A percentile compares a stretch with the other conserved stretches of the same genome.
phyloP scores from a whole-genome alignment of 257 asterid genomes.

The Solanum boliviense region DNA sequence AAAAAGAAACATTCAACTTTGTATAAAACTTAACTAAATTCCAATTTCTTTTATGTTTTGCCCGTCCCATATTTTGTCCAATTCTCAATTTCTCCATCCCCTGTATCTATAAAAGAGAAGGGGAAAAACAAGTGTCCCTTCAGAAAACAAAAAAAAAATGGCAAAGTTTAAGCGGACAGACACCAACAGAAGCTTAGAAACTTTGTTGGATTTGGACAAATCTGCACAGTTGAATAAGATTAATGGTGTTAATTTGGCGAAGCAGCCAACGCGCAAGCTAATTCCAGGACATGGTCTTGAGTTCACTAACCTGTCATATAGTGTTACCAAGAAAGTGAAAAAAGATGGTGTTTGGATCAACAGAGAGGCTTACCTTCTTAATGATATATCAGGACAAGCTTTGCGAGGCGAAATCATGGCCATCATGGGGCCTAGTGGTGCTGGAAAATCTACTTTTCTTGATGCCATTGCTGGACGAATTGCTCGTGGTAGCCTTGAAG shows the following conservation, averaged over 20 bases:
- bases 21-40: constrained; percentile 1
- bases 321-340: constrained; percentile 52
- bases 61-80: background rate
- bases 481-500: constrained; percentile 82
- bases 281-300: constrained; percentile 80
- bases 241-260: background rate
- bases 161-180: constrained; percentile 20
- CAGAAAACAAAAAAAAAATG: constrained; percentile 20
- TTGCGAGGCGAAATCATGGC: constrained; percentile 73
- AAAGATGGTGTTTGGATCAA: constrained; percentile 67
- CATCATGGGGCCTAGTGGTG: constrained; percentile 90
- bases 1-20: background rate
- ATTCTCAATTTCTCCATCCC: background rate
- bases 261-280: constrained; percentile 33
- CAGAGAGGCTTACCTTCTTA: constrained; percentile 62
- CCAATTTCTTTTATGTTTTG: constrained; percentile 19
- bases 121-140: background rate
- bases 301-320: constrained; percentile 55
- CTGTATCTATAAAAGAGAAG: background rate
- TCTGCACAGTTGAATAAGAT: constrained; percentile 14
- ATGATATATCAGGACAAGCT: constrained; percentile 79
- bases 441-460: constrained; percentile 80
- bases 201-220: constrained; percentile 48
- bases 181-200: constrained; percentile 45
- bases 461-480: constrained; percentile 87